These are phyloP conservation scores for Naganishia randhawae DNA, from an alignment of 768 basidiomycete genomes.

Conservation along the genomic window DNA sequence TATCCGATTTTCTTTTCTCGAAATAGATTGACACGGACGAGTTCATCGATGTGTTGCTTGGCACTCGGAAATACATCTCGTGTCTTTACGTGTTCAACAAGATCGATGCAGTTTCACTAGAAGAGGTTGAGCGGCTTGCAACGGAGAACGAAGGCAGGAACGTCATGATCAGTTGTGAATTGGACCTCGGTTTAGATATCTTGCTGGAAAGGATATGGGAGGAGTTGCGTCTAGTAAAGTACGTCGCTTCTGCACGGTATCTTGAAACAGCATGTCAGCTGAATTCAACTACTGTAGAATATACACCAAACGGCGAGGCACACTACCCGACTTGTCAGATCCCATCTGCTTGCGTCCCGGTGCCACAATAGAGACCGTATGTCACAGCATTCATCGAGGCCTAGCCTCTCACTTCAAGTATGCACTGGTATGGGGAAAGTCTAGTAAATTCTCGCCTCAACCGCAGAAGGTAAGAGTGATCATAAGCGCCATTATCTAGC, in stretches of 20 bases:
- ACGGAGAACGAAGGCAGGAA: constrained; percentile 64
- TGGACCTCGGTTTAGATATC: constrained; percentile 69
- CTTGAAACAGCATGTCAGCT: background rate
- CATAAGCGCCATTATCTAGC: constrained; percentile 71
- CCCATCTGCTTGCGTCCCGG: constrained; percentile 81
- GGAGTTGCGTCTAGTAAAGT: constrained; percentile 48
- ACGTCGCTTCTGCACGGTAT: constrained; percentile 10
- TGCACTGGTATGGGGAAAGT: constrained; percentile 92
- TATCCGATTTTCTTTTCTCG: background rate
- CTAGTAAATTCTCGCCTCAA: constrained; percentile 87
- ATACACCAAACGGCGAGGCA: constrained; percentile 97
- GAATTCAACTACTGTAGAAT: constrained; percentile 63
- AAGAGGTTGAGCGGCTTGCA: constrained; percentile 47
- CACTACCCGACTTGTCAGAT: constrained; percentile 81
- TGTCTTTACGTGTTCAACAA: constrained; percentile 96
- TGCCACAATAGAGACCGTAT: constrained; percentile 91
- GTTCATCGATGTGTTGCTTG: constrained; percentile 97
- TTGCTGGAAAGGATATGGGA: constrained; percentile 55
- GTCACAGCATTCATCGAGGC: constrained; percentile 86
- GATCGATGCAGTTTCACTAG: constrained; percentile 63
- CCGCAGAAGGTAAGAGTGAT: constrained; percentile 68
- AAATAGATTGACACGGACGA: constrained; percentile 85
- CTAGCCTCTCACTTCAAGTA: constrained; percentile 88
- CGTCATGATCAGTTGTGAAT: constrained; percentile 93
- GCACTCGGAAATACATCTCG: constrained; percentile 89